Percentiles rank a stretch among this genome's conserved stretches.
Conservation (phyloP, 1,139 yeast species). For the Yarrowia galli region DNA sequence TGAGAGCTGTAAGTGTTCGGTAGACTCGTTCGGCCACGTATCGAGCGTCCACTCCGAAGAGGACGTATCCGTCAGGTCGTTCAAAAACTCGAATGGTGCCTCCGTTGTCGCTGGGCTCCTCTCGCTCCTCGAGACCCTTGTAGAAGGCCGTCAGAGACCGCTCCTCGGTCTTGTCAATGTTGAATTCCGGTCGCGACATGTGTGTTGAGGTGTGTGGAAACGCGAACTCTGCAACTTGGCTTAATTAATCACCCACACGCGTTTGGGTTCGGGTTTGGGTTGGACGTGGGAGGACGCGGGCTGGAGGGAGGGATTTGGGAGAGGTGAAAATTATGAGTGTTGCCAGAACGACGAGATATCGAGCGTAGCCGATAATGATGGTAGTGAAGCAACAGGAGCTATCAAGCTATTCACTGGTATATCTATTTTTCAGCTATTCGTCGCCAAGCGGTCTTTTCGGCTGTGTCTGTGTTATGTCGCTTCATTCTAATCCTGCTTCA, state of each 20-base stretch:
- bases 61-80: constrained; percentile 78
- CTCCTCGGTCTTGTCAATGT: constrained; percentile 69
- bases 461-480: no score
- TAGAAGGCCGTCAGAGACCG: constrained; percentile 68
- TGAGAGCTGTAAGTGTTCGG: constrained; percentile 81
- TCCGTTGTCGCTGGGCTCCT: constrained; percentile 39
- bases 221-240: constrained; percentile 7
- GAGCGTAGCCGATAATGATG: no score
- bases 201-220: constrained; percentile 1
- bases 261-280: constrained; percentile 27
- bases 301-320: not conserved
- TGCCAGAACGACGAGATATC: no score
- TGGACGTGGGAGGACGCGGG: not conserved
- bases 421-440: no score
- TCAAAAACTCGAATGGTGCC: constrained; percentile 67
- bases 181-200: constrained; percentile 69
- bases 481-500: no score
- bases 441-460: no score
- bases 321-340: no score
- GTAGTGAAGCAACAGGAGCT: no score
- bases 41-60: constrained; percentile 76
- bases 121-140: constrained; percentile 60
- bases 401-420: no score
- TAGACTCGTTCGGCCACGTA: constrained; percentile 83
- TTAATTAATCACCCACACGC: constrained; percentile 7